These are phyloP conservation scores for Vaccinium vitisidaea DNA, from an alignment of 148 eudicot genomes.

Conservation along the genomic window DNA sequence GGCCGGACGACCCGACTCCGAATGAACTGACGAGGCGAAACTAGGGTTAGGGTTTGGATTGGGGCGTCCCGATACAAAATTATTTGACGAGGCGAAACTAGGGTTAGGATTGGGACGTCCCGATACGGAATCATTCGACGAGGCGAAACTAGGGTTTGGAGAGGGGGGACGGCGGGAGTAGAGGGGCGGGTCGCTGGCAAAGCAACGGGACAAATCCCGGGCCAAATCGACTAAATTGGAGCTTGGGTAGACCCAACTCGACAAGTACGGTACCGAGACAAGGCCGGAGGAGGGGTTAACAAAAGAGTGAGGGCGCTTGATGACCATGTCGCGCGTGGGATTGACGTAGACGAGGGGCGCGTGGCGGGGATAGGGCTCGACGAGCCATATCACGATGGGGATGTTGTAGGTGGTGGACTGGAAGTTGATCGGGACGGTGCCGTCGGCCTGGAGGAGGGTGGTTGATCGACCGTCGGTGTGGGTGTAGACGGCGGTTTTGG, in stretches of 20 bases:
- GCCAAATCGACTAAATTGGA: slow-evolving; percentile 74
- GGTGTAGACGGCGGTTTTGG: slow-evolving; percentile 71
- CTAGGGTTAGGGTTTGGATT: slow-evolving; percentile 10
- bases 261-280: slow-evolving; percentile 67
- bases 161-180: slow-evolving; percentile 59
- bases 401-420: slow-evolving; percentile 71
- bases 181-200: slow-evolving; percentile 75
- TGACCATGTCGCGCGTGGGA: slow-evolving; percentile 89
- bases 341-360: slow-evolving; percentile 75
- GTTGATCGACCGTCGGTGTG: slow-evolving; percentile 93
- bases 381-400: slow-evolving; percentile 77
- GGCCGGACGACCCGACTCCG: slow-evolving; percentile 25
- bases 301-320: slow-evolving; percentile 66
- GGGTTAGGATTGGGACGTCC: background rate
- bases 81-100: background rate
- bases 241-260: slow-evolving; percentile 75
- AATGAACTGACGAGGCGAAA: background rate
- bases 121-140: background rate
- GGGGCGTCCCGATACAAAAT: background rate
- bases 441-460: slow-evolving; percentile 82
- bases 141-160: slow-evolving; percentile 23
- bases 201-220: slow-evolving; percentile 46
- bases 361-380: slow-evolving; percentile 77
- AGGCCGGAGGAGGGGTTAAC: slow-evolving; percentile 76
- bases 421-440: slow-evolving; percentile 75